Conservation (phyloP, 495 filamentous ascomycete genomes). For the Barbatosphaeria neglecta region DNA sequence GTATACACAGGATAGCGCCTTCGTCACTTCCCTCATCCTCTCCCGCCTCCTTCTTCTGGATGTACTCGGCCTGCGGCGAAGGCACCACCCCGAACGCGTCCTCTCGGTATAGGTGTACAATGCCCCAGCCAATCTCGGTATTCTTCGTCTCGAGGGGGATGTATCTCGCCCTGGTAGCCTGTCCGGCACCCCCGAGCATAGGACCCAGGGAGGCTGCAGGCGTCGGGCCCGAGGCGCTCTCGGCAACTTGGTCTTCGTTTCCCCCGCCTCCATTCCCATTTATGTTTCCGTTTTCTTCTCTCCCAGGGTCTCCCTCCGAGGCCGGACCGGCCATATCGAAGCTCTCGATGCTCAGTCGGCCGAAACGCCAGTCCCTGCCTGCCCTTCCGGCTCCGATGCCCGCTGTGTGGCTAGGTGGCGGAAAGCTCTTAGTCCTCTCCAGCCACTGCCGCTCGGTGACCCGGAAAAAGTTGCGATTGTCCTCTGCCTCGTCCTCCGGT, state of each 20-base stretch:
- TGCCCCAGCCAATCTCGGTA: slow-evolving; percentile 79
- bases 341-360: slow-evolving; percentile 32
- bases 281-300: slow-evolving; percentile 1
- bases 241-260: too few relatives aligned
- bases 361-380: slow-evolving; percentile 36
- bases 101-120: slow-evolving; percentile 90
- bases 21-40: slow-evolving; percentile 11
- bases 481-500: slow-evolving; percentile 7
- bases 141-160: slow-evolving; percentile 62
- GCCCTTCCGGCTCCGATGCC: slow-evolving; percentile 27
- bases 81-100: slow-evolving; percentile 31
- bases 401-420: slow-evolving; percentile 17
- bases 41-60: background rate
- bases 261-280: too few relatives aligned
- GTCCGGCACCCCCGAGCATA: slow-evolving; percentile 29
- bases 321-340: slow-evolving; percentile 21
- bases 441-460: slow-evolving; percentile 20
- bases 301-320: slow-evolving; percentile 13
- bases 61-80: background rate
- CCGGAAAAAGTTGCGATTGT: slow-evolving; percentile 14
- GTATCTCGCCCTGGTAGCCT: slow-evolving; percentile 60
- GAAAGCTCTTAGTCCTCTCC: slow-evolving; percentile 14
- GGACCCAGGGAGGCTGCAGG: slow-evolving; percentile 31
- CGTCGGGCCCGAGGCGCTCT: slow-evolving; percentile 7
- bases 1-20: slow-evolving; percentile 76